Conservation (phyloP, 2,329 filamentous ascomycete species). For the Leptographium flavum region DNA sequence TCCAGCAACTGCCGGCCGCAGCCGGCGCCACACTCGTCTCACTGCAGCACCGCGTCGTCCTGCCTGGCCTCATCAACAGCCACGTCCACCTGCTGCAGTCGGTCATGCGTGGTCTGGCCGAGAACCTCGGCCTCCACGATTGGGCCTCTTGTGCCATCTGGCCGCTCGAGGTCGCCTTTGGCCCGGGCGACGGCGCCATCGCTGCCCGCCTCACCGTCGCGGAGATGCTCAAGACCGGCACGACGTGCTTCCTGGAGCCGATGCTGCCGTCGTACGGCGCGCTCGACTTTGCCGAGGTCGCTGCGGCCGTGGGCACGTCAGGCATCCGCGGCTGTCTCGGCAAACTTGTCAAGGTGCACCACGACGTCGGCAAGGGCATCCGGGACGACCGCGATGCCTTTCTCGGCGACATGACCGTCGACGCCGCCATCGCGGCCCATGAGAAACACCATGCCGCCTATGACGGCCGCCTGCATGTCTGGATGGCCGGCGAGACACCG, state of each 20-base stretch:
- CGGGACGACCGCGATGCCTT: not conserved
- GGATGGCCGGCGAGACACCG: slow-evolving; percentile 1
- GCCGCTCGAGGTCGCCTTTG: not conserved
- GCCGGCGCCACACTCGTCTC: not conserved
- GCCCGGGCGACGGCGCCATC: not conserved
- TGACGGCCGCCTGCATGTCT: slow-evolving; percentile 1
- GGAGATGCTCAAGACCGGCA: slow-evolving; percentile 2
- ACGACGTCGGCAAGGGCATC: not conserved
- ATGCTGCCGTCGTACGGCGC: slow-evolving; percentile 1
- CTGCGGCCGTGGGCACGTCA: not conserved
- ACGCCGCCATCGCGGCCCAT: not conserved
- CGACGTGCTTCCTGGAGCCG: slow-evolving; percentile 3
- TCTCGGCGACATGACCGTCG: not conserved
- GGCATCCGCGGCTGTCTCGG: slow-evolving; percentile 2
- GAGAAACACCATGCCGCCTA: not conserved
- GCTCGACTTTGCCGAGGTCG: not conserved
- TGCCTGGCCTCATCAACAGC: slow-evolving; percentile 1
- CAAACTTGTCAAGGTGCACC: slow-evolving; percentile 2
- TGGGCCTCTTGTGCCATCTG: slow-evolving; percentile 3
- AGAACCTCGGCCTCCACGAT: not conserved
- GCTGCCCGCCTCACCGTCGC: not conserved
- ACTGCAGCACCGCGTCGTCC: not conserved
- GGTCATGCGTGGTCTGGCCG: slow-evolving; percentile 1
- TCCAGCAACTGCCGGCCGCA: not conserved
- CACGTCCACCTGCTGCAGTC: slow-evolving; percentile 3